Conservation (phyloP, 1,139 yeast genomes). For the Diutina mesorugosa region DNA sequence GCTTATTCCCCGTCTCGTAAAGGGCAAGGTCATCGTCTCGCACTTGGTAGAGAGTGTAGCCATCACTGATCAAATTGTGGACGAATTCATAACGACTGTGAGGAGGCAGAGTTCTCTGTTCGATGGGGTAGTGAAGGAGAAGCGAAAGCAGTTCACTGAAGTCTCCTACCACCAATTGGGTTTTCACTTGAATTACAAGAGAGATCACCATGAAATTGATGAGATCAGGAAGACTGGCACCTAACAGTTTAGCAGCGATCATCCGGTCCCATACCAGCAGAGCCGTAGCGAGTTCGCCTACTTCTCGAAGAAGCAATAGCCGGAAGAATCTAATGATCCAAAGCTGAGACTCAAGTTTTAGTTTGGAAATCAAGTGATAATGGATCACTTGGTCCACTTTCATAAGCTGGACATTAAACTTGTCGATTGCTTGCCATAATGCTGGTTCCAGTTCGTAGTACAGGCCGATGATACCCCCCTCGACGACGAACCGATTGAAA, state of each 20-base stretch:
- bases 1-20: constrained; percentile 25
- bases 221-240: constrained; percentile 21
- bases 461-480: constrained; percentile 22
- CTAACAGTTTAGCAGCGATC: constrained; percentile 18
- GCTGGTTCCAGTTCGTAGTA: constrained; percentile 30
- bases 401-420: constrained; percentile 32
- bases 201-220: constrained; percentile 39
- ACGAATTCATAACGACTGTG: constrained; percentile 10
- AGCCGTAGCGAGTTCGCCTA: constrained; percentile 31
- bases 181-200: constrained; percentile 36
- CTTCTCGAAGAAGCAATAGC: constrained; percentile 42
- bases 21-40: constrained; percentile 24
- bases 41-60: constrained; percentile 16
- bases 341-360: constrained; percentile 44
- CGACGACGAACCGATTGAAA: constrained; percentile 28
- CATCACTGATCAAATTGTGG: constrained; percentile 16
- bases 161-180: constrained; percentile 38
- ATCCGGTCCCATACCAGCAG: constrained; percentile 48
- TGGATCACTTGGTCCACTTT: constrained; percentile 35
- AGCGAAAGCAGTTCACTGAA: constrained; percentile 49
- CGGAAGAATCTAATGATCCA: constrained; percentile 62
- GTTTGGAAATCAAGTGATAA: constrained; percentile 29
- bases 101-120: constrained; percentile 5
- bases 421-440: constrained; percentile 31
- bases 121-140: constrained; percentile 45